phyloP scores from a whole-genome alignment of 2,329 filamentous ascomycete genomes.

The Arthrobotrys megalospora region DNA sequence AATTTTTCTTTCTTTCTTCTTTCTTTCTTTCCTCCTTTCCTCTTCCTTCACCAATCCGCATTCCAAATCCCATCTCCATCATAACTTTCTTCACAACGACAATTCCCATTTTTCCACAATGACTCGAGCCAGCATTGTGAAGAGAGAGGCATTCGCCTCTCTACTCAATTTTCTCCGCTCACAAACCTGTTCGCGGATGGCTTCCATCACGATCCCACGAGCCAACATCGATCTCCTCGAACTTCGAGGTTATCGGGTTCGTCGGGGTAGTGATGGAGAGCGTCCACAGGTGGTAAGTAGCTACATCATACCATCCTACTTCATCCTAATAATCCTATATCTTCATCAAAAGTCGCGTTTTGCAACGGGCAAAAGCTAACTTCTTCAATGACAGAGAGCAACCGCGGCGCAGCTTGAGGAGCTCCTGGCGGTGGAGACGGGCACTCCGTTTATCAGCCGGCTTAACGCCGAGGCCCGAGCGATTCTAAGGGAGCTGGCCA shows the following conservation, averaged over 20 bases:
- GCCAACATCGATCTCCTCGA: slow-evolving; percentile 3
- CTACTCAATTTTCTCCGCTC: slow-evolving; percentile 14
- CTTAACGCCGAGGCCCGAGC: not conserved
- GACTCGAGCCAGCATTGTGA: slow-evolving; percentile 1
- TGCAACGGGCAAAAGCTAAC: not conserved
- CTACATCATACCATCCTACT: not conserved
- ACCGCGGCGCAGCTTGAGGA: slow-evolving; percentile 1
- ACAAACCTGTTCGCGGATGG: slow-evolving; percentile 15
- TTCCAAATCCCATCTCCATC: not conserved
- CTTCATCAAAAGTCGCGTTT: not conserved
- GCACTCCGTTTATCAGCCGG: not conserved
- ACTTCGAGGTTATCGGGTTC: slow-evolving; percentile 1
- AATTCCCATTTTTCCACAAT: slow-evolving; percentile 2
- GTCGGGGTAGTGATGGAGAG: not conserved
- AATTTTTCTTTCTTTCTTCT: not conserved
- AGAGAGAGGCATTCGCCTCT: not conserved
- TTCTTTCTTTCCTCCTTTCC: not conserved
- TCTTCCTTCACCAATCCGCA: not conserved
- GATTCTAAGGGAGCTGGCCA: not conserved
- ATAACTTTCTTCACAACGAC: not conserved
- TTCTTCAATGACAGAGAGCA: not conserved
- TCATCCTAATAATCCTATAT: not conserved
- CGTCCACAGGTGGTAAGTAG: slow-evolving; percentile 8
- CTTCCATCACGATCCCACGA: slow-evolving; percentile 1
- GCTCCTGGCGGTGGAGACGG: not conserved